phyloP scores from a whole-genome alignment of 441 rosid genomes.

The Eruca vesicaria region DNA sequence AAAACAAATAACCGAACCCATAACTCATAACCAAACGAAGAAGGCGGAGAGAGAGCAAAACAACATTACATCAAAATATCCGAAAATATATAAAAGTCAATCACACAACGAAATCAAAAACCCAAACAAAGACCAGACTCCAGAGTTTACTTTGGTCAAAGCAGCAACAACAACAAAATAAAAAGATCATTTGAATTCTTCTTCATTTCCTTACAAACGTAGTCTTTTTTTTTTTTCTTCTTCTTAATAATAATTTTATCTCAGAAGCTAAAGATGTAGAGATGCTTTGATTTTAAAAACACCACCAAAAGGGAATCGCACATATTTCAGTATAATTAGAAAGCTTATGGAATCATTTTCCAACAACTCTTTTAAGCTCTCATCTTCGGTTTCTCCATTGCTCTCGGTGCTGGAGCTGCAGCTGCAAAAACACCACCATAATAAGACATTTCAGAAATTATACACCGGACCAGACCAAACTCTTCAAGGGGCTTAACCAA shows the following conservation, averaged over 20 bases:
- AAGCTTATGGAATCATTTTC: constrained; percentile 7
- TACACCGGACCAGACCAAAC: not conserved
- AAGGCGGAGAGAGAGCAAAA: not conserved
- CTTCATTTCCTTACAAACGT: constrained; percentile 29
- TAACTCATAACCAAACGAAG: not conserved
- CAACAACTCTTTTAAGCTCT: constrained; percentile 17
- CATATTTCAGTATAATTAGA: constrained; percentile 29
- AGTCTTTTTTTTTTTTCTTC: not conserved
- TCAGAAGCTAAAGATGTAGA: constrained; percentile 5
- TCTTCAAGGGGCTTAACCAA: not conserved
- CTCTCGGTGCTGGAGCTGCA: constrained; percentile 38
- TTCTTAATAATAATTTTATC: not conserved
- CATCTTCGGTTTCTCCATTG: constrained; percentile 31
- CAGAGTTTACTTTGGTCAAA: constrained; percentile 12
- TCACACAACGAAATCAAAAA: constrained; percentile 17
- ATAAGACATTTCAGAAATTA: not conserved
- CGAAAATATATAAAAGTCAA: not conserved
- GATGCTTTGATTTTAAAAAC: constrained; percentile 18
- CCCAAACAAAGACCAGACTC: not conserved
- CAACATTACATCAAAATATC: constrained; percentile 7
- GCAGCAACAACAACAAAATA: not conserved
- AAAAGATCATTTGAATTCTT: constrained; percentile 21
- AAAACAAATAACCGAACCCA: not conserved
- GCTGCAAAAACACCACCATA: constrained; percentile 28
- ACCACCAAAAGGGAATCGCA: constrained; percentile 28